Percentiles rank a stretch among this genome's conserved stretches.
These are phyloP conservation scores for Prunus dulcis DNA, from an alignment of 306 rosid genomes.

Conservation along the genomic window DNA sequence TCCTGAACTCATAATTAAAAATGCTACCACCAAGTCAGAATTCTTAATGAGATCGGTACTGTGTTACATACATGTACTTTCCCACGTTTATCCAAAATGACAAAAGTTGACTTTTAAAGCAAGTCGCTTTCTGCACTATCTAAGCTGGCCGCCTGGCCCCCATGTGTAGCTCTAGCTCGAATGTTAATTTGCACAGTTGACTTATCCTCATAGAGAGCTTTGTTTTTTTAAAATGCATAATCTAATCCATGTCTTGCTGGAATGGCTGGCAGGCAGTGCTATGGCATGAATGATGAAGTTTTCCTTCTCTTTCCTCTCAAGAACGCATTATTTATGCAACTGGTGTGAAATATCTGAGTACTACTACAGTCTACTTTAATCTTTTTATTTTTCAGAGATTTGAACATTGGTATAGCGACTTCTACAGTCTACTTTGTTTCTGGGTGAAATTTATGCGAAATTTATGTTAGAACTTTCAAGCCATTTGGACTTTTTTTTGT, in stretches of 20 bases:
- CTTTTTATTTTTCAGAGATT: neutral
- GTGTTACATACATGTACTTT: neutral
- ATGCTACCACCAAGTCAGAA: neutral
- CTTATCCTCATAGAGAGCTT: neutral
- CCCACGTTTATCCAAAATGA: neutral
- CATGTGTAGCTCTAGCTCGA: neutral
- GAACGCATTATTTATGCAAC: neutral
- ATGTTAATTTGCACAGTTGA: neutral
- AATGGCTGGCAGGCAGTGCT: neutral
- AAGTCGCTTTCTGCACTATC: slow-evolving; percentile 15
- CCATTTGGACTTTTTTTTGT: neutral
- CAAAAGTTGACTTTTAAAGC: slow-evolving; percentile 43
- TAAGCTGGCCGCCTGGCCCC: neutral
- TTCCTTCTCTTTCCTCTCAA: neutral
- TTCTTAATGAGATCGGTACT: neutral
- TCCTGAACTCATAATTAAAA: neutral
- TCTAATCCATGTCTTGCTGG: neutral
- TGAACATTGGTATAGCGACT: neutral
- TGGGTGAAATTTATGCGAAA: neutral
- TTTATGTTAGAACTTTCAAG: neutral
- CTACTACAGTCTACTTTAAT: neutral
- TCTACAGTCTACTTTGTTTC: neutral
- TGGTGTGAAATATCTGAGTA: neutral
- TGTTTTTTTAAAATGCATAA: neutral
- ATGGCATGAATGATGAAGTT: too few species aligned